Percentiles rank a stretch among this genome's conserved stretches.
These are phyloP conservation scores for Nicotiana otophora DNA, from an alignment of 257 asterid species.

Conservation along the genomic window DNA sequence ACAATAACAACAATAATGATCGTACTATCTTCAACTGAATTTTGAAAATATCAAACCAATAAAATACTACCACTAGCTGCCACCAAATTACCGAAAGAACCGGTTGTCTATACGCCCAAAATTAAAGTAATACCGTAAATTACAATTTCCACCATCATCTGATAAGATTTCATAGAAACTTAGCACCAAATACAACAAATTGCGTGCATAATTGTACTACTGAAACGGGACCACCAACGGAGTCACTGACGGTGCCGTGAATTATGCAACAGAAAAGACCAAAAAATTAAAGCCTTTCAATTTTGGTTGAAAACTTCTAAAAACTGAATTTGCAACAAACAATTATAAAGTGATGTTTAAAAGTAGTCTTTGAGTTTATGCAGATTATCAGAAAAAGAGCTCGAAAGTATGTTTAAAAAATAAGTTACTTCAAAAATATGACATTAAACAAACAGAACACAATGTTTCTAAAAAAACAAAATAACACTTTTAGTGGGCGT, in stretches of 20 bases:
- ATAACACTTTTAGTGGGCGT: too few species aligned
- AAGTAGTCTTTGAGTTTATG: too few species aligned
- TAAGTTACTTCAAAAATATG: too few species aligned
- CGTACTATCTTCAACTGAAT: background rate
- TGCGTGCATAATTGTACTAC: constrained; percentile 3
- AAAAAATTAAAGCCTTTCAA: background rate
- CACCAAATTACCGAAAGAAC: background rate
- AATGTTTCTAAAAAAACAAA: too few species aligned
- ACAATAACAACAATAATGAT: background rate
- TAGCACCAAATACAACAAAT: constrained; percentile 1
- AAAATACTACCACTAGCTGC: background rate
- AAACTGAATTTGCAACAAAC: too few species aligned
- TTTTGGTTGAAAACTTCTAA: too few species aligned
- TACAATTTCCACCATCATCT: background rate
- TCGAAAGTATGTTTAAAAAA: too few species aligned
- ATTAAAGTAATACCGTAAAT: too few species aligned
- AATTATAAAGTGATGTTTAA: too few species aligned
- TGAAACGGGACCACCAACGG: constrained; percentile 3
- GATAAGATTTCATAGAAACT: background rate
- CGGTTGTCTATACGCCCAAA: background rate
- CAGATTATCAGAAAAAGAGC: too few species aligned
- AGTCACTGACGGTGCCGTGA: constrained; percentile 13
- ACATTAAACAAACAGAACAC: too few species aligned
- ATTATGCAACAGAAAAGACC: background rate
- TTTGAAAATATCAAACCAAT: background rate